phyloP scores from a whole-genome alignment of 352 stramenopile species.

The Phytophthora nicotianae region DNA sequence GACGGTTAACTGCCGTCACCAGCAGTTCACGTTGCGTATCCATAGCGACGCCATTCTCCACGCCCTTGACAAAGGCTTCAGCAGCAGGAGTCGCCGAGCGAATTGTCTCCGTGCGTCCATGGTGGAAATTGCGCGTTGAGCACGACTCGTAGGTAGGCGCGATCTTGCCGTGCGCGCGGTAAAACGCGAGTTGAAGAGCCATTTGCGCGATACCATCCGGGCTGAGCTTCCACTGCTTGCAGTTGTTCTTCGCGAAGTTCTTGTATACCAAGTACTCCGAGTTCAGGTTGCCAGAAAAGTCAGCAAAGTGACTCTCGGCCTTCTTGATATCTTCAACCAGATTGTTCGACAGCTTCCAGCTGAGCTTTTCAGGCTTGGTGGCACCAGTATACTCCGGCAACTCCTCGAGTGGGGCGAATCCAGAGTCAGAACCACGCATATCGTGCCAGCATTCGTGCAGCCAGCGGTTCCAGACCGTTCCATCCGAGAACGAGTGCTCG shows the following conservation, averaged over 20 bases:
- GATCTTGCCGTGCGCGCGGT: conserved; percentile 73
- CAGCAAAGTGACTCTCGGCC: conserved; percentile 68
- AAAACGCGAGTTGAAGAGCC: conserved; percentile 92
- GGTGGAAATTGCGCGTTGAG: conserved; percentile 90
- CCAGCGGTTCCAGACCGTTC: conserved; percentile 93
- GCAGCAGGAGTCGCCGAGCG: conserved; percentile 80
- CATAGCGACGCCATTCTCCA: conserved; percentile 46
- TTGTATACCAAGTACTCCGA: conserved; percentile 85
- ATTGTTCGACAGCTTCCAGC: conserved; percentile 82
- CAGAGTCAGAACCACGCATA: conserved; percentile 81
- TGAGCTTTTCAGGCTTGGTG: conserved; percentile 55
- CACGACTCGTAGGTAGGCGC: conserved; percentile 92
- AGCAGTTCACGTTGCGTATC: conserved; percentile 69
- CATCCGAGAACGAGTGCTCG: conserved; percentile 94
- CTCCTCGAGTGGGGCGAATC: conserved; percentile 68
- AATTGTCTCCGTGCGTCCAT: conserved; percentile 93
- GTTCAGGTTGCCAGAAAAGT: conserved; percentile 70
- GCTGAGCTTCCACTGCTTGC: conserved; percentile 92
- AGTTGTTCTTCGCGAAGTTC: conserved; percentile 90
- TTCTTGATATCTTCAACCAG: conserved; percentile 77
- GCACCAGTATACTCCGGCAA: conserved; percentile 59
- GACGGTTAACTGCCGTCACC: conserved; percentile 73
- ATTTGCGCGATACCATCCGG: conserved; percentile 92
- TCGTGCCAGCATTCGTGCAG: conserved; percentile 92
- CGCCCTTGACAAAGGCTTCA: conserved; percentile 69